A percentile compares a stretch with the other conserved stretches of the same genome.
Evolutionary conservation across 306 rosid genomes (phyloP).

Genomic region (Acacia crassicarpa): DNA sequence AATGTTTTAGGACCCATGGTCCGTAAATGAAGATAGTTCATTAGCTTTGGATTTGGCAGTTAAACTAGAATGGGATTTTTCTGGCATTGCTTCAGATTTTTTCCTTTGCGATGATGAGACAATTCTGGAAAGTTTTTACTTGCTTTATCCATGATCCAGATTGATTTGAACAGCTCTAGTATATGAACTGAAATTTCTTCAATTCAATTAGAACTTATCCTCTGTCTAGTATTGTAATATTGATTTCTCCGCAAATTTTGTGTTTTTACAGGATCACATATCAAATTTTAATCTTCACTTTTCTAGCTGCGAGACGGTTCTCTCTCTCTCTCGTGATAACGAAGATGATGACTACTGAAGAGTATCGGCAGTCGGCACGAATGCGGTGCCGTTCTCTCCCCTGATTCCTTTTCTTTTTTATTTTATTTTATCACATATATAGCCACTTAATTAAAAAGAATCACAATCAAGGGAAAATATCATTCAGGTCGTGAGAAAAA

Average conservation of each 20-base stretch:
- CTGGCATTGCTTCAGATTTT: constrained; percentile 24
- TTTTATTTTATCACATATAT: too few relatives aligned
- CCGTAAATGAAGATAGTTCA: neutral
- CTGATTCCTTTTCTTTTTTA: too few relatives aligned
- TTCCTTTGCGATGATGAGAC: neutral
- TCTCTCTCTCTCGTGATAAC: too few relatives aligned
- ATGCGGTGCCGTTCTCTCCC: too few relatives aligned
- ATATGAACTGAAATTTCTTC: neutral
- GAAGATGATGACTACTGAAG: too few relatives aligned
- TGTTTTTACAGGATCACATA: constrained; percentile 39
- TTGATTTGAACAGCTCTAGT: neutral
- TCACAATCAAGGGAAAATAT: too few relatives aligned
- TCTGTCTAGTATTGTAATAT: constrained; percentile 14
- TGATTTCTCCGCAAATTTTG: constrained; percentile 21
- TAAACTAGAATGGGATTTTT: constrained; percentile 33
- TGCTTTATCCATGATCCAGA: neutral
- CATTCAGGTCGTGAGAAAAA: too few relatives aligned
- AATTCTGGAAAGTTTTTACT: neutral
- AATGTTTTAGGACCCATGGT: constrained; percentile 7
- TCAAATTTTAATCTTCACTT: too few relatives aligned
- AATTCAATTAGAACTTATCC: constrained; percentile 1
- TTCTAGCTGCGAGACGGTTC: too few relatives aligned
- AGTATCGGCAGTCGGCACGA: too few relatives aligned
- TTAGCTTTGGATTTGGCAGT: constrained; percentile 14
- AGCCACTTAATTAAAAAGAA: too few relatives aligned